Evolutionary conservation across 371 early-diverging fungal species (phyloP).

Genomic region (Mortierella sp.): DNA sequence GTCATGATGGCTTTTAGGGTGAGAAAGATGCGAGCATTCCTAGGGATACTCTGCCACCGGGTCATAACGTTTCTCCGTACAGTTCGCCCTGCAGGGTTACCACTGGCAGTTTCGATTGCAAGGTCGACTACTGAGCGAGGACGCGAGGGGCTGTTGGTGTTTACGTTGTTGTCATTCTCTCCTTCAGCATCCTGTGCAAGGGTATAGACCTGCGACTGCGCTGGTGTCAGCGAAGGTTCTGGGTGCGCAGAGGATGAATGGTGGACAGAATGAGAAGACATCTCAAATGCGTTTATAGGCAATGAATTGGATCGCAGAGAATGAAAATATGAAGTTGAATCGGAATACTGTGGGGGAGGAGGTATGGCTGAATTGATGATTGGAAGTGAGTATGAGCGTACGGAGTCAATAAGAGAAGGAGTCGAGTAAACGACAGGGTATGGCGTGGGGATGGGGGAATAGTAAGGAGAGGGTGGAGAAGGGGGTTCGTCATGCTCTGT

Average conservation of each 20-base stretch:
- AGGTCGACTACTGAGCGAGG: slow-evolving; percentile 45
- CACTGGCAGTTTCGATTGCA: slow-evolving; percentile 32
- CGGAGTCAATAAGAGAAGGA: slow-evolving; percentile 40
- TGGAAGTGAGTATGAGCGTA: slow-evolving; percentile 14
- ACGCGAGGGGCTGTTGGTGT: not conserved
- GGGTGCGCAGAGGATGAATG: not conserved
- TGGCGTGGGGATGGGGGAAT: slow-evolving; percentile 28
- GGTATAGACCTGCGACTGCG: not conserved
- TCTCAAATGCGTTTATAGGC: not conserved
- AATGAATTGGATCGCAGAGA: not conserved
- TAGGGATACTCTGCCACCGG: slow-evolving; percentile 34
- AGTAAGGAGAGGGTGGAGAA: slow-evolving; percentile 2
- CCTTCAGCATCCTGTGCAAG: not conserved
- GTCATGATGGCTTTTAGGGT: slow-evolving; percentile 15
- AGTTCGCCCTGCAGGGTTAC: slow-evolving; percentile 30
- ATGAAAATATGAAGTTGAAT: not conserved
- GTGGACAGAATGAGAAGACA: not conserved
- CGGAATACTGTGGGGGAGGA: slow-evolving; percentile 10
- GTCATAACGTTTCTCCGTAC: slow-evolving; percentile 39
- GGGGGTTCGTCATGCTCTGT: not conserved
- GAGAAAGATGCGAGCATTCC: slow-evolving; percentile 50
- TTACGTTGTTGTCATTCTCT: not conserved
- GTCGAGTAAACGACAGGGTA: slow-evolving; percentile 41
- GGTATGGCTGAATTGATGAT: slow-evolving; percentile 13
- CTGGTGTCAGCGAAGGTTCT: not conserved